Evolutionary conservation across 2,329 filamentous ascomycete species (phyloP).

Genomic region (Ophiostoma pallidulum): DNA sequence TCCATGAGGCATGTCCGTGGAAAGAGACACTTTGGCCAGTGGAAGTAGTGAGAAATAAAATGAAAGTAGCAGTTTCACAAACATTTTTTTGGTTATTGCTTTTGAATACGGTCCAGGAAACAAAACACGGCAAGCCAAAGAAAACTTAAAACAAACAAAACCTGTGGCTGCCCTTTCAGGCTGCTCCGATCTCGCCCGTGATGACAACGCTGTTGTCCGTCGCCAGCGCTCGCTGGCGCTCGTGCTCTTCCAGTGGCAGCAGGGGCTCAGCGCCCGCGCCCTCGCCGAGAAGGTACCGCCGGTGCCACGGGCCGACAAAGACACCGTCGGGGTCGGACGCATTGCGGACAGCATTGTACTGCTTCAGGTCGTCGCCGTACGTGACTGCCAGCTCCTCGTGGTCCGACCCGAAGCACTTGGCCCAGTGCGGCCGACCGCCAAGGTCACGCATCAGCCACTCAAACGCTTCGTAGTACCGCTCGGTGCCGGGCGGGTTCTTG

Average conservation of each 20-base stretch:
- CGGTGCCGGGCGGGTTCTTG: constrained; percentile 57
- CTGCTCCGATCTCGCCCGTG: constrained; percentile 6
- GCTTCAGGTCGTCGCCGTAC: constrained; percentile 52
- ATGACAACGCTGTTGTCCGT: constrained; percentile 16
- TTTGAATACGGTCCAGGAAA: too few relatives aligned
- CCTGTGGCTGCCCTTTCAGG: neutral
- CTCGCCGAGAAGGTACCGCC: constrained; percentile 49
- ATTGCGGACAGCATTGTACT: constrained; percentile 54
- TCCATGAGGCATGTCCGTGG: too few relatives aligned
- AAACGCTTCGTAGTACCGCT: constrained; percentile 68
- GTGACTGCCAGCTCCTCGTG: constrained; percentile 46
- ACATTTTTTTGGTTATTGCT: too few relatives aligned
- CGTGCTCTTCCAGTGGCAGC: constrained; percentile 23
- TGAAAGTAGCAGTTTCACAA: too few relatives aligned
- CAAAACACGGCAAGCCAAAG: neutral
- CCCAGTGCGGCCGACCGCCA: constrained; percentile 69
- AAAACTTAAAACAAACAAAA: neutral
- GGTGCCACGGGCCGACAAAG: constrained; percentile 85
- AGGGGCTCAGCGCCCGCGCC: neutral
- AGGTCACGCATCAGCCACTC: constrained; percentile 74
- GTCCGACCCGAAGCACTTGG: constrained; percentile 61
- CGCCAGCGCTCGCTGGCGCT: constrained; percentile 14
- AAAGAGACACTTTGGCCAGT: too few relatives aligned
- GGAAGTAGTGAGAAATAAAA: too few relatives aligned
- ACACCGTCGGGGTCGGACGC: constrained; percentile 64